A percentile compares a stretch with the other conserved stretches of the same genome.
phyloP scores from a whole-genome alignment of 1,139 yeast genomes.

The Sugiyamaella neomexicana region DNA sequence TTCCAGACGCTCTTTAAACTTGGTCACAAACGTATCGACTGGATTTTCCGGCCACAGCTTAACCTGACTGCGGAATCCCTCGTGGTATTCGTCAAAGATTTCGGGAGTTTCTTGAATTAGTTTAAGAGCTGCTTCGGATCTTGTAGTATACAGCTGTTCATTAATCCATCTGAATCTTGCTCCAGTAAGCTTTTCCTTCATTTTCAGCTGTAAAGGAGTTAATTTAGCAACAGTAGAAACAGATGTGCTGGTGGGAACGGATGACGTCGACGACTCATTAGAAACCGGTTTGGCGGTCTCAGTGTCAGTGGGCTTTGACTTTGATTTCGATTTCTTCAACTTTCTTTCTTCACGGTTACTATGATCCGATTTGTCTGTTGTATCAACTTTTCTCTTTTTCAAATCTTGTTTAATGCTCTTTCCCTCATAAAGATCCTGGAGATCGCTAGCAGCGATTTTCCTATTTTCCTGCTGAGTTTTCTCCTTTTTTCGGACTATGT shows the following conservation, averaged over 20 bases:
- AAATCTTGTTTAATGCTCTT: conserved; percentile 14
- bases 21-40: conserved; percentile 79
- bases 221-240: conserved; percentile 43
- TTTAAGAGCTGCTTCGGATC: conserved; percentile 72
- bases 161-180: conserved; percentile 97
- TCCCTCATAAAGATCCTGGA: conserved; percentile 19
- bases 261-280: too few species aligned
- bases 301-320: too few species aligned
- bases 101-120: conserved; percentile 80
- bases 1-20: conserved; percentile 59
- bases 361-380: conserved; percentile 21
- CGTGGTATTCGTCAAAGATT: conserved; percentile 90
- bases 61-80: conserved; percentile 92
- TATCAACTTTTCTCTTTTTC: conserved; percentile 18
- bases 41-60: conserved; percentile 99
- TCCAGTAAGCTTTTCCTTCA: conserved; percentile 93
- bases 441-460: conserved; percentile 21
- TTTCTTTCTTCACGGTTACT: conserved; percentile 4
- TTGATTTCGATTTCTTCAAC: conserved; percentile 7
- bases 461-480: conserved; percentile 16
- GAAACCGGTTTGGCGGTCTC: background rate
- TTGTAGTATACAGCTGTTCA: conserved; percentile 85
- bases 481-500: conserved; percentile 20
- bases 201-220: conserved; percentile 91
- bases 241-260: background rate